Evolutionary conservation across 1,284 basidiomycete species (phyloP), one percentile per base, ranked within the genome.

Genomic region (Fistulina hepatica): DNA sequence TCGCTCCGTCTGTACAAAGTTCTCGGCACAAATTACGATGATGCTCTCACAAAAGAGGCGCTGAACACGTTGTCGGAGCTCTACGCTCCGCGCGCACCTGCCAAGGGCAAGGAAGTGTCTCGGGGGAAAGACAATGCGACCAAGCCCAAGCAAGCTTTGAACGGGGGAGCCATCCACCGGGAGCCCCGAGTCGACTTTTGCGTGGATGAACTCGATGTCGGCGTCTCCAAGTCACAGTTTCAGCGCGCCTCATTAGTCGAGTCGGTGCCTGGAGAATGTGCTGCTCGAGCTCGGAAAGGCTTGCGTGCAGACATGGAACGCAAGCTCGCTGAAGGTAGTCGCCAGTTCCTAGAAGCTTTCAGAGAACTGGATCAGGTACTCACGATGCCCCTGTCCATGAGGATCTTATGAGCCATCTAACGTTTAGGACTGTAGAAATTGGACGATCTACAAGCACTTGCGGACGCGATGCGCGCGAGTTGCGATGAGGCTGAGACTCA

Each of bases 1-100:
- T 76, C 82, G 13, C 60, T 85, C 5, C 71, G 89, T n/a, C 64
- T 94, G 13, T 90, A 88, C 60, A 94, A 94, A 57, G 78, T 94
- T 39, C 68, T 94, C 17, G 77, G 81, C 19, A 81, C 80, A 2
- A 86, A 76, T 40, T 92, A 86, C 47, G 81, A 91, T 36, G 89
- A 93, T 53, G 67, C 76, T 9, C 72, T 76, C 2, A 89, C 84
- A 0, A 66, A 71, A 25, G 82, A 91, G 45, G 91, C 89, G 0
- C 66, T 95, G 21, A 69, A 77, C 40, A 92, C 88, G 0, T 72
- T 94, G 22, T 86, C 86, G 2, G 73, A 81, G 20, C 68, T 90
- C 39, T 92, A 91, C 51, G 60, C 63, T 7, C 42, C 51, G 5
- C 37, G 51, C 3, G 36, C 53, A n/a, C 28, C 52, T 43, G 32